phyloP scores from a whole-genome alignment of 345 rosid genomes.

The Punica granatum region DNA sequence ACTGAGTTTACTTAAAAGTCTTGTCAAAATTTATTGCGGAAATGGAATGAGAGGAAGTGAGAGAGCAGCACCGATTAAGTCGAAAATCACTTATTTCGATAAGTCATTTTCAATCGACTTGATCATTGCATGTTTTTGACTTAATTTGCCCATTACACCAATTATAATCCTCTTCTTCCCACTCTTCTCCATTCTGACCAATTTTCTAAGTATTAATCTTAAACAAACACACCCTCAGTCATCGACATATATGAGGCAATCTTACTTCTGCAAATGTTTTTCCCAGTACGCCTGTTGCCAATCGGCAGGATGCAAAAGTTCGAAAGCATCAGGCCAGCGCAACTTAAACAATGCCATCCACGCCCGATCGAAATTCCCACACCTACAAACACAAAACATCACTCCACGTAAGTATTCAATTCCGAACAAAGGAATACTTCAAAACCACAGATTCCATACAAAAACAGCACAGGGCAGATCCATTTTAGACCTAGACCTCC shows the following conservation, averaged over 20 bases:
- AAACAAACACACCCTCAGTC: neutral
- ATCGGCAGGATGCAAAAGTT: slow-evolving; percentile 26
- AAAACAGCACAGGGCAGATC: neutral
- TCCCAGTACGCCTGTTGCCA: slow-evolving; percentile 86
- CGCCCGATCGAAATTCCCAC: slow-evolving; percentile 30
- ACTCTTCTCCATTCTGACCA: neutral
- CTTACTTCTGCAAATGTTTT: slow-evolving; percentile 66
- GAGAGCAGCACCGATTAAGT: neutral
- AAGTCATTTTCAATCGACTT: neutral
- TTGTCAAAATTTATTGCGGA: neutral
- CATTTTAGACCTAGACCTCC: slow-evolving; percentile 44
- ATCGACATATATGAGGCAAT: slow-evolving; percentile 2
- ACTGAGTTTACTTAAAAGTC: neutral
- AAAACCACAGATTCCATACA: neutral
- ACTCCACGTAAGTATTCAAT: neutral
- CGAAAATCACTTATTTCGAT: neutral
- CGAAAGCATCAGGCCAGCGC: slow-evolving; percentile 53
- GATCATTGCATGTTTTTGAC: neutral
- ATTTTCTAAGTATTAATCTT: neutral
- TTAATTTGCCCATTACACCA: neutral
- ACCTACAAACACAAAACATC: slow-evolving; percentile 25
- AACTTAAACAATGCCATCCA: slow-evolving; percentile 59
- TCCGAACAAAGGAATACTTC: neutral
- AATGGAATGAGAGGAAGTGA: neutral
- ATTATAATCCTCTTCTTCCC: neutral